These are phyloP conservation scores for Irineochytrium annulatum DNA, from an alignment of 192 early-diverging fungal genomes.

Conservation along the genomic window DNA sequence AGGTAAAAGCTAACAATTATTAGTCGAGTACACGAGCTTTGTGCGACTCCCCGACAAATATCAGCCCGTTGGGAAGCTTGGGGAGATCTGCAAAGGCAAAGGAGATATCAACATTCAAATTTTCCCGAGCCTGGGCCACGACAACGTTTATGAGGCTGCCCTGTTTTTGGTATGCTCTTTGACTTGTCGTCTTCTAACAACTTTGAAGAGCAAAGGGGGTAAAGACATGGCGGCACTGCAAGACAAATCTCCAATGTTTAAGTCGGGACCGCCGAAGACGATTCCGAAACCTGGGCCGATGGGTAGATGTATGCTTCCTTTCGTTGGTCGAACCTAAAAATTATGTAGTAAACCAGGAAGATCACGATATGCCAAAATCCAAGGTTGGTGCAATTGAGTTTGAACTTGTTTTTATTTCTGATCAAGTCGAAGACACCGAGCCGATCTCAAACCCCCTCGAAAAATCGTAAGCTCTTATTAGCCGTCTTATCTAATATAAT, in stretches of 20 bases:
- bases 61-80: conserved; percentile 15
- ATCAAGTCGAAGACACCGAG: too few species aligned
- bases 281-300: too few species aligned
- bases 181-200: neutral
- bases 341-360: neutral
- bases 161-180: conserved; percentile 14
- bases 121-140: conserved; percentile 3
- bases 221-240: neutral
- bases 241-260: neutral
- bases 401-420: too few species aligned
- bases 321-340: neutral
- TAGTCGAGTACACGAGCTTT: conserved; percentile 5
- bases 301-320: too few species aligned
- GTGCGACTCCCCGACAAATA: conserved; percentile 14
- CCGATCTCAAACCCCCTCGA: too few species aligned
- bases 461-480: too few species aligned
- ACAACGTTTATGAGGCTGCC: conserved; percentile 7
- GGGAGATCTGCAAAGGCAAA: conserved; percentile 16
- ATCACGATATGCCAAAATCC: too few species aligned
- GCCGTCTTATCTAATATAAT: too few species aligned
- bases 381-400: too few species aligned
- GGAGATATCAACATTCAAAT: conserved; percentile 11
- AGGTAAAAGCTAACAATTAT: neutral
- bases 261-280: neutral
- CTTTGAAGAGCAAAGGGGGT: neutral